phyloP scores from a whole-genome alignment of 2,329 filamentous ascomycete species.

The Dendrostoma leiphaemia region DNA sequence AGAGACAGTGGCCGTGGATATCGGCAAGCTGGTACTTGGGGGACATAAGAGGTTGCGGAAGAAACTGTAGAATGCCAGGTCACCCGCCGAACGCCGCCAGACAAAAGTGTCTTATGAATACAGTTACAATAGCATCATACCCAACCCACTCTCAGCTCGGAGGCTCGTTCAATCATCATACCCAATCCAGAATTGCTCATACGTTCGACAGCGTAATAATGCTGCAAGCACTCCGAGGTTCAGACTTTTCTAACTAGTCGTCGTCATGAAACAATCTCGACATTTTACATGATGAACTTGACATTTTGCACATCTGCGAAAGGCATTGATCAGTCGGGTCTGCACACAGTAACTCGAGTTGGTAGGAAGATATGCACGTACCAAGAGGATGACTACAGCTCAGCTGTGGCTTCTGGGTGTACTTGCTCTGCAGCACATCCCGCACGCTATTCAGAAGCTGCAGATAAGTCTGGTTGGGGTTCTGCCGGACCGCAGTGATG shows the following conservation, averaged over 20 bases:
- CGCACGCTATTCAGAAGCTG: constrained; percentile 94
- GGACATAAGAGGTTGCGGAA: neutral
- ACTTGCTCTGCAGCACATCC: constrained; percentile 82
- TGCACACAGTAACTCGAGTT: neutral
- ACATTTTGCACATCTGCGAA: constrained; percentile 14
- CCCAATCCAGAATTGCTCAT: too few species aligned
- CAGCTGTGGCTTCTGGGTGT: constrained; percentile 91
- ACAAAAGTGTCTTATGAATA: neutral
- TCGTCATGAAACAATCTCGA: neutral
- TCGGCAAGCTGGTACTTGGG: too few species aligned
- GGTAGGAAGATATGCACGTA: constrained; percentile 45
- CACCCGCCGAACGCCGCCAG: neutral
- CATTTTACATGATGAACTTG: constrained; percentile 17
- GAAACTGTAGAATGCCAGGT: neutral
- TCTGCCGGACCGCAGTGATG: constrained; percentile 85
- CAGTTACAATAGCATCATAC: neutral
- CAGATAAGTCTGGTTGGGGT: constrained; percentile 93
- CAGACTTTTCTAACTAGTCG: too few species aligned
- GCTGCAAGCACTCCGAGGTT: too few species aligned
- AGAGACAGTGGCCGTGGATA: too few species aligned
- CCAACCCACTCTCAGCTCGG: neutral
- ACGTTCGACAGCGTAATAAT: too few species aligned
- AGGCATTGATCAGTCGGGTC: neutral
- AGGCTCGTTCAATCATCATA: too few species aligned
- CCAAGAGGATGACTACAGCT: constrained; percentile 94